phyloP scores from a whole-genome alignment of 768 basidiomycete genomes.

The Trametes elegans region DNA sequence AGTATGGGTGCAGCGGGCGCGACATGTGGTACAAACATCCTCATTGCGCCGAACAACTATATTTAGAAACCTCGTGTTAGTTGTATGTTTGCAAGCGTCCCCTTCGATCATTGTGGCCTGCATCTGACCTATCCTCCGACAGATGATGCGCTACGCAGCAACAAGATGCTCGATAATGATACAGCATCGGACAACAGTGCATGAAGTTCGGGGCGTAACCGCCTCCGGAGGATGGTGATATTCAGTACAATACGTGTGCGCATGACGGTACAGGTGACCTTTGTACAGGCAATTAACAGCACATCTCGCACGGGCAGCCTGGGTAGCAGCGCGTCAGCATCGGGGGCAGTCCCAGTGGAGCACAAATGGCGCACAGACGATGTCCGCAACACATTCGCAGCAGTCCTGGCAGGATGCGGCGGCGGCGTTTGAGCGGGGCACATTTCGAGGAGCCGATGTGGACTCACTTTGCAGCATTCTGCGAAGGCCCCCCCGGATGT shows the following conservation, averaged over 20 bases:
- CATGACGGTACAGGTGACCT: not conserved
- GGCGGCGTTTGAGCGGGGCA: constrained; percentile 1
- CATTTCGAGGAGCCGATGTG: not conserved
- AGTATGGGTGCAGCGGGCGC: no score
- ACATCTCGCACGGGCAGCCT: constrained; percentile 84
- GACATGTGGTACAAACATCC: no score
- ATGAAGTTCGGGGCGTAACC: not conserved
- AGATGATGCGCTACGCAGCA: no score
- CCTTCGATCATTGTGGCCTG: no score
- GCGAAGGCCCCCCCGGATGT: not conserved
- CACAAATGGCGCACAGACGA: constrained; percentile 52
- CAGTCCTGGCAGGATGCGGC: constrained; percentile 60
- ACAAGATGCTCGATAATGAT: no score
- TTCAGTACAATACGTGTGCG: not conserved
- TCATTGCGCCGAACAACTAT: no score
- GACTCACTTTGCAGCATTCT: constrained; percentile 72
- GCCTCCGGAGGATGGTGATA: not conserved
- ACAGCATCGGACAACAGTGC: no score
- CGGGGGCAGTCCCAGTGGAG: not conserved
- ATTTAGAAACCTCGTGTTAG: no score
- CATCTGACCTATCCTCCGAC: no score
- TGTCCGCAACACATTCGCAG: constrained; percentile 70
- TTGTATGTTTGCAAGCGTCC: no score
- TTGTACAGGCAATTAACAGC: constrained; percentile 41
- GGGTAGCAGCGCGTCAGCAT: constrained; percentile 8